These are phyloP conservation scores for Stylonectria norvegica DNA, from an alignment of 2,329 filamentous ascomycete species.

Conservation along the genomic window DNA sequence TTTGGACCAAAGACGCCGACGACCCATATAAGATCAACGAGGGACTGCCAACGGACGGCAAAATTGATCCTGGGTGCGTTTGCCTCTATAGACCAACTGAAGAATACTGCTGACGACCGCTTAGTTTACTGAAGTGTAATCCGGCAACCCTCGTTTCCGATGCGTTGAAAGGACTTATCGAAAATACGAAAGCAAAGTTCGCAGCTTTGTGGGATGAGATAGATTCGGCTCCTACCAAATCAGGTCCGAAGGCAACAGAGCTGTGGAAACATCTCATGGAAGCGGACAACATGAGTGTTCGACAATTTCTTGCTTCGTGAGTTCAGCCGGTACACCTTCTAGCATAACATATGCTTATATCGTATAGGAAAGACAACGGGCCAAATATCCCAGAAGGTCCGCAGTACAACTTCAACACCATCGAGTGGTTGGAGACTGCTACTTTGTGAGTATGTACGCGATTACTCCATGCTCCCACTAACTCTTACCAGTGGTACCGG, in stretches of 20 bases:
- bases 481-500: slow-evolving; percentile 11
- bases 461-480: not conserved
- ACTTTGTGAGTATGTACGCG: slow-evolving; percentile 11
- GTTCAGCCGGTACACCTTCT: not conserved
- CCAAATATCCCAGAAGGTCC: not conserved
- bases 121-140: slow-evolving; percentile 2
- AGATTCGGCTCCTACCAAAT: not conserved
- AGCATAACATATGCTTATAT: not conserved
- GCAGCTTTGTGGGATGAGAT: slow-evolving; percentile 1
- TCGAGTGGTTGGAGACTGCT: slow-evolving; percentile 21
- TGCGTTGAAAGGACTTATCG: slow-evolving; percentile 4
- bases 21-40: slow-evolving; percentile 13
- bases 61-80: not conserved
- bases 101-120: not conserved
- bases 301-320: slow-evolving; percentile 21
- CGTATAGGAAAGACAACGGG: not conserved
- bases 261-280: slow-evolving; percentile 14
- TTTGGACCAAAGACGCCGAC: not conserved
- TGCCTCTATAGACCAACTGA: too few species aligned
- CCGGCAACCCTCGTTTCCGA: slow-evolving; percentile 2
- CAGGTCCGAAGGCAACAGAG: not conserved
- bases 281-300: slow-evolving; percentile 15
- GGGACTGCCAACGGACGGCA: slow-evolving; percentile 3
- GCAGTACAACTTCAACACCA: slow-evolving; percentile 18
- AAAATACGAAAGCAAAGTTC: not conserved